Percentiles rank a stretch among this genome's conserved stretches.
phyloP scores from a whole-genome alignment of 345 rosid species.

The Citrus trifoliata region DNA sequence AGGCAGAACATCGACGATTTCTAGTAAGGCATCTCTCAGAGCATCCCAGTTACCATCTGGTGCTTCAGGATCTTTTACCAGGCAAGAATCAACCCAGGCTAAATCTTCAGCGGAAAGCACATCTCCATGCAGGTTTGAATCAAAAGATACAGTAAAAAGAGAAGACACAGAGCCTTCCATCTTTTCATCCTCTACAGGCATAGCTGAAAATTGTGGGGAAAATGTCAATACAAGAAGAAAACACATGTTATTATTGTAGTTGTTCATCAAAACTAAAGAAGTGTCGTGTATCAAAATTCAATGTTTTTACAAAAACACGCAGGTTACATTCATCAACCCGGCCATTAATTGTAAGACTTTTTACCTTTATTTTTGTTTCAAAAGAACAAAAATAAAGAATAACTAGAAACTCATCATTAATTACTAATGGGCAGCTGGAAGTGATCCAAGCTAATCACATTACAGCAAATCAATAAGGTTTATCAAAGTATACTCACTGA shows the following conservation, averaged over 20 bases:
- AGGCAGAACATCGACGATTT: conserved; percentile 41
- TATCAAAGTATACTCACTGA: neutral
- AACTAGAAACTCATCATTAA: neutral
- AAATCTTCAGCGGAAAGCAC: conserved; percentile 46
- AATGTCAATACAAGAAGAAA: conserved; percentile 1
- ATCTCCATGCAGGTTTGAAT: conserved; percentile 22
- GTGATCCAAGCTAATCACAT: neutral
- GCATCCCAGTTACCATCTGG: conserved; percentile 44
- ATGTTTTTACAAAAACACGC: neutral
- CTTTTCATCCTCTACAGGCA: conserved; percentile 24
- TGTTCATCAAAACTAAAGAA: neutral
- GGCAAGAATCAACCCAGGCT: conserved; percentile 79
- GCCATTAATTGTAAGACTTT: neutral
- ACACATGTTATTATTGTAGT: neutral
- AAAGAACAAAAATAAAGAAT: neutral
- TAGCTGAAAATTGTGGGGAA: conserved; percentile 7
- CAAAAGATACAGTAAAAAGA: conserved; percentile 23
- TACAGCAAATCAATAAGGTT: neutral
- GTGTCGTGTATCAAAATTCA: neutral
- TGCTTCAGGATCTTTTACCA: conserved; percentile 40
- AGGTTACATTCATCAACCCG: neutral
- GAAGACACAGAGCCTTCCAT: conserved; percentile 24
- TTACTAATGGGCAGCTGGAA: neutral
- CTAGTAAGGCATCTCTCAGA: conserved; percentile 53
- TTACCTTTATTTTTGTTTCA: neutral